Evolutionary conservation across 163 green algal genomes (phyloP), one percentile per base, ranked within the genome.

Genomic region (Trebouxia gelatinosa): DNA sequence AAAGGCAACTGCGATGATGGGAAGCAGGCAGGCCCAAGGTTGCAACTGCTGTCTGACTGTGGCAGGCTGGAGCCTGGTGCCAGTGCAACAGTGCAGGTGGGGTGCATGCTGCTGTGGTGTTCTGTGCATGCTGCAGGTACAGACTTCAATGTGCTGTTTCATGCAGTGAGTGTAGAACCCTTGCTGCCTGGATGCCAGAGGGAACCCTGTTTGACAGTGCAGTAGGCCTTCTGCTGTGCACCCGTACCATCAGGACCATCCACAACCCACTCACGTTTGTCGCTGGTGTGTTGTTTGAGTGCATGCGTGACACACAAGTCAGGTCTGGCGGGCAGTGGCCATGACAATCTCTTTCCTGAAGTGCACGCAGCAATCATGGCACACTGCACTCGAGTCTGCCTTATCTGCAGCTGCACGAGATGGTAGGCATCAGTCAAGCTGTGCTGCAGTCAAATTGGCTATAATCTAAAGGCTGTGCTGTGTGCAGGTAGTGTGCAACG

Each of bases 41-140:
- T 76, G 68, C 40, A 62, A 7, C 11, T 75, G 9, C 6, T 43
- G 29, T 28, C 40, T 31, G 68, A 76, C 4, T 39, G 19, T 28
- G 68, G 68, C 3, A 29, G 17, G 31, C 43, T 76, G 43, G 40
- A 28, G 17, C 38, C 68, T 21, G 68, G 68, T 35, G 68, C 43
- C 5, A 54, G 32, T 17, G 28, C 16, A 46, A 43, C 68, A 35
- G 29, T 76, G 7, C 68, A 76, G 68, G 68, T 76, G 16, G 26
- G 48, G 48, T 59, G 3, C n/a, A n/a, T n/a, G n/a, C n/a, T 40
- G 59, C 61, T 46, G 9, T 32, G 23, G 31, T 32, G 13, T 17
- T 54, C 43, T 13, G 13, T 54, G 43, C 43, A 54, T 23, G 43
- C 9, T 54, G 43, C 43, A 54, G 13, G 13, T 13, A 54, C 11